Conservation (phyloP, 2,329 filamentous ascomycete genomes). For the Coleophoma eucalyptorum region DNA sequence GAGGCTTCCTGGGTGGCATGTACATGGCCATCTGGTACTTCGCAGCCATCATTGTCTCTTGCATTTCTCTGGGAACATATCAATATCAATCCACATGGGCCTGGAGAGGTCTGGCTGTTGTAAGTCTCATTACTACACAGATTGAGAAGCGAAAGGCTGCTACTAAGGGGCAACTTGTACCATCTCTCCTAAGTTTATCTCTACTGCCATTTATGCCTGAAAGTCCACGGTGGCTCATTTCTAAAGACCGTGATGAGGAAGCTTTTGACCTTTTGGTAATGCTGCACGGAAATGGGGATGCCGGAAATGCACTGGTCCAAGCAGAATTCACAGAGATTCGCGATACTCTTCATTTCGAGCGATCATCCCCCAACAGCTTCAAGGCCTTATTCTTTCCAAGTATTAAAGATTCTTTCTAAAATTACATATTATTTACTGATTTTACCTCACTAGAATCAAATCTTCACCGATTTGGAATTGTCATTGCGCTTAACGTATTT, state of each 20-base stretch:
- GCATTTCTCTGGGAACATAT: neutral
- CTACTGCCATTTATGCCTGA: constrained; percentile 40
- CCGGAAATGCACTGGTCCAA: constrained; percentile 37
- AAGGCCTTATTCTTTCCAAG: neutral
- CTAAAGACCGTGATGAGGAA: constrained; percentile 43
- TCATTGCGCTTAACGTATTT: neutral
- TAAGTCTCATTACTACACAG: neutral
- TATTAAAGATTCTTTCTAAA: neutral
- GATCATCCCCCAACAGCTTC: constrained; percentile 4
- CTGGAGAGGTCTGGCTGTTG: neutral
- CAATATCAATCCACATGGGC: neutral
- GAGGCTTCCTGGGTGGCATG: neutral
- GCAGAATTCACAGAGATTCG: constrained; percentile 44
- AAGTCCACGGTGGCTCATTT: constrained; percentile 50
- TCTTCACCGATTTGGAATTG: neutral
- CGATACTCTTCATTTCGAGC: constrained; percentile 42
- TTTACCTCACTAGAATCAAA: neutral
- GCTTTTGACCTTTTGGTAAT: constrained; percentile 45
- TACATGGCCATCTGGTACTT: neutral
- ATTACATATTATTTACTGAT: neutral
- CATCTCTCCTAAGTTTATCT: neutral
- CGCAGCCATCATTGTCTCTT: neutral
- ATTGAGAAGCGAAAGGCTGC: neutral
- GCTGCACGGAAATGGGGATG: constrained; percentile 47
- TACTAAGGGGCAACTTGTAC: neutral